A percentile compares a stretch with the other conserved stretches of the same genome.
These are phyloP conservation scores for Phytophthora hybrid DNA, from an alignment of 352 stramenopile genomes.

Conservation along the genomic window DNA sequence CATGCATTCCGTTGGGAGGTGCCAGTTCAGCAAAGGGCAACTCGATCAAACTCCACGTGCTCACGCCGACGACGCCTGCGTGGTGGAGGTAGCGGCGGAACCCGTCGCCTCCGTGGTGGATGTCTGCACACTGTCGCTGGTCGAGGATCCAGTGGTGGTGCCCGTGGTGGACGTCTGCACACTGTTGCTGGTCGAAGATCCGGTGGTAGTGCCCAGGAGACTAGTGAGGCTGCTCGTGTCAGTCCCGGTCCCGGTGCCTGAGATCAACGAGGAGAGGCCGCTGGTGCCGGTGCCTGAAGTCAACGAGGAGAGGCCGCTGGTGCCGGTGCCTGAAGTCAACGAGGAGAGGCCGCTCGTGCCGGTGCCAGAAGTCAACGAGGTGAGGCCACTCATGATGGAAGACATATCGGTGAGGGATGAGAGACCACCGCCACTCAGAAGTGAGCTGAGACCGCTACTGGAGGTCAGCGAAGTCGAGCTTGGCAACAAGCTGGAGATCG, in stretches of 20 bases:
- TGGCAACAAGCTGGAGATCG: not conserved
- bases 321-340: not conserved
- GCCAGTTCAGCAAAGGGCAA: not conserved
- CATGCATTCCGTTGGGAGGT: not conserved
- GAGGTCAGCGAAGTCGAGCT: not conserved
- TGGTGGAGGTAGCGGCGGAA: not conserved
- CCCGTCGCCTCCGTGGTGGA: not conserved
- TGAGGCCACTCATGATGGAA: slow-evolving; percentile 1
- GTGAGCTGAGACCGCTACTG: not conserved
- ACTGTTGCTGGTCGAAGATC: not conserved
- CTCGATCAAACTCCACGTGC: not conserved
- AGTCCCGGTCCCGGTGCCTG: not conserved
- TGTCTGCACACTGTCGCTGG: not conserved
- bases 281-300: not conserved
- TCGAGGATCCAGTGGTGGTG: not conserved
- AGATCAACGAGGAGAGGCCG: not conserved
- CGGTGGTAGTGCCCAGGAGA: not conserved
- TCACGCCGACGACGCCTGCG: slow-evolving; percentile 1
- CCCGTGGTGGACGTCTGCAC: not conserved
- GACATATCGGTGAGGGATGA: not conserved
- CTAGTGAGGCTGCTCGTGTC: not conserved
- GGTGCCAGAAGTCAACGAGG: not conserved
- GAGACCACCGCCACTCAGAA: not conserved
- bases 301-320: not conserved
- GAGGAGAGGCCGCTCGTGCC: slow-evolving; percentile 2